Evolutionary conservation across 306 rosid genomes (phyloP).

Genomic region (Calophaca sinica): DNA sequence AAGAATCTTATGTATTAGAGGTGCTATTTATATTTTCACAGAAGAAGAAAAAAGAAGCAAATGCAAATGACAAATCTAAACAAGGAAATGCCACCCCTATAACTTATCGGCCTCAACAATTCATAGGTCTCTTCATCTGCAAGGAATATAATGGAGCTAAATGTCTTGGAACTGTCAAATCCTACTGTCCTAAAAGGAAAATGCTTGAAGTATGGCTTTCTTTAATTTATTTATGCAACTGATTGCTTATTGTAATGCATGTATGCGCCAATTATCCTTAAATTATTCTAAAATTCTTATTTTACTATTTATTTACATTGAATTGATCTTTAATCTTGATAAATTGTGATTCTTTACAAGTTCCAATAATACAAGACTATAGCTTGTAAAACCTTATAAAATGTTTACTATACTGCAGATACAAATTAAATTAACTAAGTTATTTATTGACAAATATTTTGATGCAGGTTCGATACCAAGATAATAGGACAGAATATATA

Average conservation of each 20-base stretch:
- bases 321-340: background rate
- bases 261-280: background rate
- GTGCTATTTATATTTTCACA: background rate
- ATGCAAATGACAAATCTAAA: background rate
- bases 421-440: no score
- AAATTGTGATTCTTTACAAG: background rate
- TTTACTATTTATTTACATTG: background rate
- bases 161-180: background rate
- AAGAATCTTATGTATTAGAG: background rate
- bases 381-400: no score
- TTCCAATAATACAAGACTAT: no score
- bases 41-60: background rate
- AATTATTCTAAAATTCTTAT: background rate
- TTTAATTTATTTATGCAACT: background rate
- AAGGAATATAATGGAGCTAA: background rate
- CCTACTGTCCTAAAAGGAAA: background rate
- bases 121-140: slow-evolving; percentile 9
- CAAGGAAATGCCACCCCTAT: background rate
- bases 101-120: background rate
- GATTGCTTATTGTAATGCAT: background rate
- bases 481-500: background rate
- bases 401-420: no score
- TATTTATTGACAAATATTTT: background rate
- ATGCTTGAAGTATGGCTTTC: slow-evolving; percentile 16
- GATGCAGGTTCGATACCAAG: background rate